Evolutionary conservation across 352 stramenopile species (phyloP), one percentile per base, ranked within the genome.

Genomic region (Phytopythium delawarense): DNA sequence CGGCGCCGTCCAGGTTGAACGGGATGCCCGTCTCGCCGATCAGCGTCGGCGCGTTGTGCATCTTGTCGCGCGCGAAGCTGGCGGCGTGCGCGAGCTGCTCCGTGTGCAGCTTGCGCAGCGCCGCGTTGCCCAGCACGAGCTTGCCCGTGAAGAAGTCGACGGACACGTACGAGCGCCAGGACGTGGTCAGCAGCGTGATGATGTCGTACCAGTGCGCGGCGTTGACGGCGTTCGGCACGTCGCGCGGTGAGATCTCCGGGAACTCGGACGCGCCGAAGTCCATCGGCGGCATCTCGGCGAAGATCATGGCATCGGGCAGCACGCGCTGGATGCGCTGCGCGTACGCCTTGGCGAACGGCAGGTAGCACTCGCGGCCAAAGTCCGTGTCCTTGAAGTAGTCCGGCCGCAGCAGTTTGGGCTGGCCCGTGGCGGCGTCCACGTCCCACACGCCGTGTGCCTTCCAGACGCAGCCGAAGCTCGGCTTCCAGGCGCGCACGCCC

Each of bases 1-100:
- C 65, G 16, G 59, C 64, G 37, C 71, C 64, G 63, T 84, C 71
- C 64, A 90, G 77, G 64, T 88, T 84, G 65, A 86, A 90, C 21
- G 81, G 78, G 44, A 90, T 84, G n/a, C 81, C 81, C 11, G 75
- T 84, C 63, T 90, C 81, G 32, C 81, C 81, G 59, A 90, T 87
- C 34, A 90, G 61, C 4, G 81, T 90, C 23, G 81, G 81, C 30
- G 77, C 77, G 34, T 73, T 71, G 7, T 72, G 65, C 70, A 80
- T 81, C 57, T 63, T 54, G 18, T 65, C 35, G 45, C 61, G 61
- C 13, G 32, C 62, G n/a, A 58, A 58, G 13, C 37, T 40, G 15
- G 39, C 37, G 13, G 51, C 60, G 50, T 67, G 53, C 53, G 53
- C 55, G 23, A 67, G 55, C 48, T 67, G 54, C 55, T 62, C 16